Evolutionary conservation across 345 rosid species (phyloP), one percentile per base, ranked within the genome.

Genomic region (Angophora floribunda): DNA sequence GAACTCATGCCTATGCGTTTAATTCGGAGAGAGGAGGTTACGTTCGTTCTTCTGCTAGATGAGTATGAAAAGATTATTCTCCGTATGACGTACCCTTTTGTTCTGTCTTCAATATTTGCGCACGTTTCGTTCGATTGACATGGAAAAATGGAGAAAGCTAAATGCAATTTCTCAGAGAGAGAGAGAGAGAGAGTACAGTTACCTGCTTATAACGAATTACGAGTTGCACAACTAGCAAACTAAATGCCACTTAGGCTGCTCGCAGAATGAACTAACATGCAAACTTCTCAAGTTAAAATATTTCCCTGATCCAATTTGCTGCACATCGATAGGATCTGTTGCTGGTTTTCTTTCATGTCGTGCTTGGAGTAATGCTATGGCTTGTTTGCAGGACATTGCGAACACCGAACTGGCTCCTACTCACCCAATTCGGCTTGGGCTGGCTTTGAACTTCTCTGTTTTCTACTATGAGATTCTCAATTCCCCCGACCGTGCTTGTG

Each of bases 391-490:
- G 90, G 91, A 89, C 79, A 87, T 89, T 55, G 91, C 91, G 2
- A 87, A 89, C 47, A 9, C 92, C 17, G 94, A 91, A 32, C 89
- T 92, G 88, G 90, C 92, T 50, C 90, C 94, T 24, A 92, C 94
- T 55, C 94, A 92, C 90, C 94, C 94, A 22, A 92, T 92, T 88
- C 89, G 94, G 86, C 94, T 92, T 52, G 94, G 94, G 50, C 90
- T 92, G 87, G 94, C 94, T 59, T 89, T 92, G 21, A 92, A 92
- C 92, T 92, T 90, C 86, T 92, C 94, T 5, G 94, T 92, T 51
- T 92, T 92, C 91, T 92, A 91, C 92, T 92, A 92, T 52, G 94
- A 92, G 92, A 92, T 92, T 44, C 90, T 92, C 52, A 92, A 91
- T 49, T 88, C 94, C 2, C 92, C 94, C 9, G 94, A 92, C 84